Percentiles rank a stretch among this genome's conserved stretches.
phyloP scores from a whole-genome alignment of 805 yeast species.

The Ogataea minuta region DNA sequence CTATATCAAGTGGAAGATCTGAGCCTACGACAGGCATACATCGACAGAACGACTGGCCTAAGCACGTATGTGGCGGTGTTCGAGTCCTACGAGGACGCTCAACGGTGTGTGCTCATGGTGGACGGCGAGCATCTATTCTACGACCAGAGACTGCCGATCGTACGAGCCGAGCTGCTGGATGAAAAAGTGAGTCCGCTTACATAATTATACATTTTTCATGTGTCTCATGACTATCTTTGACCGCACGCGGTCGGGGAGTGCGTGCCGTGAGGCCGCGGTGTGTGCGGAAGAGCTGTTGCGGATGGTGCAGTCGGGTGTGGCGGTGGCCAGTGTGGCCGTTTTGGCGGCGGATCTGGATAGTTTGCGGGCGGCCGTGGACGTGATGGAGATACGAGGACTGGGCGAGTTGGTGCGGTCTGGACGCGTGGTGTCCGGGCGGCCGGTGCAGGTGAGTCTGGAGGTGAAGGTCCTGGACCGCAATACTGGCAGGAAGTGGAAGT shows the following conservation, averaged over 20 bases:
- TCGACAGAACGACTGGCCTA: constrained; percentile 9
- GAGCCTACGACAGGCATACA: constrained; percentile 14
- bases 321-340: not conserved
- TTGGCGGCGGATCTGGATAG: constrained; percentile 2
- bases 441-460: constrained; percentile 2
- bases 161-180: constrained; percentile 35
- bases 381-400: constrained; percentile 5
- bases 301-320: not conserved
- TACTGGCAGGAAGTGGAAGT: not conserved
- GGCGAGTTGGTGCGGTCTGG: constrained; percentile 1
- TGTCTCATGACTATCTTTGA: constrained; percentile 7
- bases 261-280: not conserved
- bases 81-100: constrained; percentile 43
- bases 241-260: constrained; percentile 1
- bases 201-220: constrained; percentile 1
- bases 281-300: not conserved
- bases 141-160: constrained; percentile 27
- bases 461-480: not conserved
- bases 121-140: constrained; percentile 44
- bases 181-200: constrained; percentile 1
- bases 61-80: constrained; percentile 44
- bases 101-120: constrained; percentile 48
- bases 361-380: constrained; percentile 3
- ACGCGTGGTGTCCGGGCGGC: constrained; percentile 2
- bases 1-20: constrained; percentile 32